phyloP scores from a whole-genome alignment of 352 stramenopile genomes.

The Globisporangium middletonii region DNA sequence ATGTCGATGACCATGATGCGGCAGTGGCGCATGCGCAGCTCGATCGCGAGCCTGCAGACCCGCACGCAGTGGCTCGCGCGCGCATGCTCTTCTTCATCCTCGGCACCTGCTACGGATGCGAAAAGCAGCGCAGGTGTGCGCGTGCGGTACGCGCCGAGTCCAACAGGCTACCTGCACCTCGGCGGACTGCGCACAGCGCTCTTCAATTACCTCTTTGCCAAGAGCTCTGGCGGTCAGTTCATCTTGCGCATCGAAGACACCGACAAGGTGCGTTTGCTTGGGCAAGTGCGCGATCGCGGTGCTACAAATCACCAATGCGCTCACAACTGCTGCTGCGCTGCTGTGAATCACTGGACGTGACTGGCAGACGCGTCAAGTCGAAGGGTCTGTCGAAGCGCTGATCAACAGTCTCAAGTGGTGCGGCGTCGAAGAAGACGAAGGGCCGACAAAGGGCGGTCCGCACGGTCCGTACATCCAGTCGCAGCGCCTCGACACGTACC shows the following conservation, averaged over 20 bases:
- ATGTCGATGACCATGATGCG: constrained; percentile 1
- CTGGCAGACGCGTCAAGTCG: constrained; percentile 70
- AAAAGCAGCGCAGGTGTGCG: constrained; percentile 27
- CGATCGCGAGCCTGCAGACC: not conserved
- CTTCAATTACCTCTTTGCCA: constrained; percentile 92
- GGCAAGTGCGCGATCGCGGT: not conserved
- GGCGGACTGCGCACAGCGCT: constrained; percentile 88
- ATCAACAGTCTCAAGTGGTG: constrained; percentile 91
- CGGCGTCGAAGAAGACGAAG: constrained; percentile 97
- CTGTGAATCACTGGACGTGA: not conserved
- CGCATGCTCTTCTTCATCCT: not conserved
- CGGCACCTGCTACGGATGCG: not conserved
- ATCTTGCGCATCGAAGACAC: constrained; percentile 92
- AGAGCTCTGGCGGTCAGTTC: constrained; percentile 77
- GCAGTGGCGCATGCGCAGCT: constrained; percentile 3
- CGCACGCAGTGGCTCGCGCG: not conserved
- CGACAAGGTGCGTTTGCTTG: constrained; percentile 53
- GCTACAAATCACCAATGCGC: not conserved
- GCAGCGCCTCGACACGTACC: constrained; percentile 93
- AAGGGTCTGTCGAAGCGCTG: constrained; percentile 80
- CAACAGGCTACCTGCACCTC: constrained; percentile 88
- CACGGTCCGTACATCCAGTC: constrained; percentile 97
- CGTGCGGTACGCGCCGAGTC: constrained; percentile 87
- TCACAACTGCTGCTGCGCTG: constrained; percentile 6
- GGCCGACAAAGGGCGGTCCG: constrained; percentile 84